Percentiles rank a stretch among this genome's conserved stretches.
Conservation (phyloP, 2,329 filamentous ascomycete genomes). For the Boeremia exigua region DNA sequence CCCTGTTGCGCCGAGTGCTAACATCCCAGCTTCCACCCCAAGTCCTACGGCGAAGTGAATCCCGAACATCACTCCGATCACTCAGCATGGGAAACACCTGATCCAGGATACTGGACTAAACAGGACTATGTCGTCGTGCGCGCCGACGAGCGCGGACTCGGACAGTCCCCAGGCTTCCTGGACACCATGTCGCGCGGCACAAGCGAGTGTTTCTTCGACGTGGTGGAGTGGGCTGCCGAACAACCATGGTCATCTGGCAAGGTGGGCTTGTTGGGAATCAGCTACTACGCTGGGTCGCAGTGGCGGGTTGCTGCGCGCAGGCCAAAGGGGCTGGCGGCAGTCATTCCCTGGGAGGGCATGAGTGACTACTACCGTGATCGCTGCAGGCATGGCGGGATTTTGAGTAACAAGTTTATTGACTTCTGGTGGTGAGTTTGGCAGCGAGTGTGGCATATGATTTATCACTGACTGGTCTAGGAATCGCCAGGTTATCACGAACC, state of each 20-base stretch:
- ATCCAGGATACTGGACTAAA: constrained; percentile 49
- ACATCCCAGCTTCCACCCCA: constrained; percentile 54
- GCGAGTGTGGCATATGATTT: not conserved
- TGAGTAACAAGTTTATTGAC: constrained; percentile 47
- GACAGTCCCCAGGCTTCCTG: constrained; percentile 59
- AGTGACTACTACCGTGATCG: constrained; percentile 60
- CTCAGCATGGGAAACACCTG: constrained; percentile 54
- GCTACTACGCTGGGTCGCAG: constrained; percentile 61
- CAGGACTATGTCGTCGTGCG: constrained; percentile 48
- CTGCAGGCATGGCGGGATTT: constrained; percentile 49
- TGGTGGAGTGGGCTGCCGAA: constrained; percentile 59
- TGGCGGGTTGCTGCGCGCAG: constrained; percentile 61
- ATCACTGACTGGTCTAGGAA: constrained; percentile 55
- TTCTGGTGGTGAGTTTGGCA: constrained; percentile 62
- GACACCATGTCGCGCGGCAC: constrained; percentile 62
- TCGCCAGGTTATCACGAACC: constrained; percentile 69
- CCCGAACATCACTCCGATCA: constrained; percentile 48
- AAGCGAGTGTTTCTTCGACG: constrained; percentile 59
- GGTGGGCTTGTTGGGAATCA: constrained; percentile 59
- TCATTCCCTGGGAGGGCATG: constrained; percentile 65
- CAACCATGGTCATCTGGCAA: constrained; percentile 60
- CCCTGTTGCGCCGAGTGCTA: not conserved
- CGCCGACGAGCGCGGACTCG: constrained; percentile 59
- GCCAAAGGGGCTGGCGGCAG: constrained; percentile 58
- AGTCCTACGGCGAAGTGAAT: constrained; percentile 53